These are phyloP conservation scores for Funneliformis geosporum DNA, from an alignment of 192 early-diverging fungal species.

Conservation along the genomic window DNA sequence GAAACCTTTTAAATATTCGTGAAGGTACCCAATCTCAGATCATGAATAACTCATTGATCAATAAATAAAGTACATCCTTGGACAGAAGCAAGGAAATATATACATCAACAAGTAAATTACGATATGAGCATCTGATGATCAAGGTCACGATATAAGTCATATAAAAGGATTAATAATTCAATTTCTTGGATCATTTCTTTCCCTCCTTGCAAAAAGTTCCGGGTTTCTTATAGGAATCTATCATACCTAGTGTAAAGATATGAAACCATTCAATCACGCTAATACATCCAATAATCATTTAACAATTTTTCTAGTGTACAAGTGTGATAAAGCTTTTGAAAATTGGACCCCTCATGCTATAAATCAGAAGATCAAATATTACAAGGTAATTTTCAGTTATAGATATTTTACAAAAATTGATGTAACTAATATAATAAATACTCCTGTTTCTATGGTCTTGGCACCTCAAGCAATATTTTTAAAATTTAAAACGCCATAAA, in stretches of 20 bases:
- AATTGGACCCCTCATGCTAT: conserved; percentile 79
- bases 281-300: no score
- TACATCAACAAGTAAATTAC: conserved; percentile 66
- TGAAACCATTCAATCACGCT: no score
- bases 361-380: conserved; percentile 93
- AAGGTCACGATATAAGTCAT: conserved; percentile 93
- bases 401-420: no score
- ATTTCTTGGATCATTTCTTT: conserved; percentile 93
- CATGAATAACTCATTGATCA: conserved; percentile 79
- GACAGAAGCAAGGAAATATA: conserved; percentile 88
- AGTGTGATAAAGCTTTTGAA: conserved; percentile 73
- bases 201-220: conserved; percentile 86
- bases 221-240: conserved; percentile 91
- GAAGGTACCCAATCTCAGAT: conserved; percentile 76
- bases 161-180: conserved; percentile 97
- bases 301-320: neutral
- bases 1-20: conserved; percentile 96
- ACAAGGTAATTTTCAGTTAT: conserved; percentile 56
- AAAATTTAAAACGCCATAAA: conserved; percentile 70
- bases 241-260: conserved; percentile 81
- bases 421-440: no score
- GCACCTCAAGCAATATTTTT: conserved; percentile 92
- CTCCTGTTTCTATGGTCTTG: conserved; percentile 62
- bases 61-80: conserved; percentile 91
- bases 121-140: conserved; percentile 98